phyloP scores from a whole-genome alignment of 2,329 filamentous ascomycete genomes.

The Dryadomyces sulphureus region DNA sequence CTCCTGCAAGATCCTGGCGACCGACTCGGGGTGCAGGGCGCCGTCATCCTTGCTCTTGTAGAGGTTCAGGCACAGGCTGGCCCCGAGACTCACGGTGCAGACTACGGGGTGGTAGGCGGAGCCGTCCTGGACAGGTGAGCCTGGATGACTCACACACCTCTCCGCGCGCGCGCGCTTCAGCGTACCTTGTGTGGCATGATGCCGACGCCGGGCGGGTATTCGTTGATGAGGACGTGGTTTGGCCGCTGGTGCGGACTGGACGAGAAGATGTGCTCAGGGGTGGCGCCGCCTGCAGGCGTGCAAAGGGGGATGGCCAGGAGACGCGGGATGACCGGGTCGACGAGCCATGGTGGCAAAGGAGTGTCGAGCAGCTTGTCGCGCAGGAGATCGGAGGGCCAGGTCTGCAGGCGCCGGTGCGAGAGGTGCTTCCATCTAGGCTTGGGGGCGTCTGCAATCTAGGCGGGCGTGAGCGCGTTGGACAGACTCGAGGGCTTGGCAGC shows the following conservation, averaged over 20 bases:
- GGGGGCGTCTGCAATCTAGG: slow-evolving; percentile 43
- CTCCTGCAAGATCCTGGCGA: slow-evolving; percentile 61
- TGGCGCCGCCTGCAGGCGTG: neutral
- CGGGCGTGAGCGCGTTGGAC: neutral
- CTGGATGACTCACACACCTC: neutral
- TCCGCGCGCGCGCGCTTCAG: slow-evolving; percentile 3
- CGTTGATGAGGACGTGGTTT: slow-evolving; percentile 90
- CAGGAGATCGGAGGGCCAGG: slow-evolving; percentile 73
- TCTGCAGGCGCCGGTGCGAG: slow-evolving; percentile 78
- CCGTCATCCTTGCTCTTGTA: slow-evolving; percentile 48
- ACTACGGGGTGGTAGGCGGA: slow-evolving; percentile 75
- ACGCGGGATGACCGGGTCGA: slow-evolving; percentile 51
- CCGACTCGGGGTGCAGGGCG: slow-evolving; percentile 35
- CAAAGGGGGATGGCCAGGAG: slow-evolving; percentile 32
- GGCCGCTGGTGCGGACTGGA: slow-evolving; percentile 59
- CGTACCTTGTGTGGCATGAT: slow-evolving; percentile 81
- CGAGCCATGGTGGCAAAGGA: slow-evolving; percentile 62
- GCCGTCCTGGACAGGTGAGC: slow-evolving; percentile 44
- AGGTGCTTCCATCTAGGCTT: slow-evolving; percentile 76
- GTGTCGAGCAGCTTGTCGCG: slow-evolving; percentile 62
- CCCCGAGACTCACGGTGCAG: slow-evolving; percentile 77
- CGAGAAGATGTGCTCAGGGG: slow-evolving; percentile 38
- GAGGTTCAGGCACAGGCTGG: slow-evolving; percentile 63
- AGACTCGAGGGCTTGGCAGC: neutral
- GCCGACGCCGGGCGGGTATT: slow-evolving; percentile 76